These are phyloP conservation scores for Phytophthora gonapodyides DNA, from an alignment of 352 stramenopile genomes.

Conservation along the genomic window DNA sequence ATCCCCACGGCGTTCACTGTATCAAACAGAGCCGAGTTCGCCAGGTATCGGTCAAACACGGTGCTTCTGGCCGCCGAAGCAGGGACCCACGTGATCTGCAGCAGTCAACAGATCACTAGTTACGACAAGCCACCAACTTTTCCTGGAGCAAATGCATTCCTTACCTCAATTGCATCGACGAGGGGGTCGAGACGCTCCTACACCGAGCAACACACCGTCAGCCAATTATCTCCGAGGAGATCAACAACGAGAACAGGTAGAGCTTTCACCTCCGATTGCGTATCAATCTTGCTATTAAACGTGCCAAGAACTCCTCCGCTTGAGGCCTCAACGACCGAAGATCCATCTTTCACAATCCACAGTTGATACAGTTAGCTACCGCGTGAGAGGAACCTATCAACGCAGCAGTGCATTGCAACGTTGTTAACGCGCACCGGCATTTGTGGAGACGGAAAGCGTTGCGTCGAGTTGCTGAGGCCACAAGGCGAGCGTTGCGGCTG, in stretches of 20 bases:
- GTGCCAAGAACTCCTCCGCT: slow-evolving; percentile 33
- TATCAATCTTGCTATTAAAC: slow-evolving; percentile 24
- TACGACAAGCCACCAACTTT: neutral
- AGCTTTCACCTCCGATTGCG: slow-evolving; percentile 19
- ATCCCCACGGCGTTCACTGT: slow-evolving; percentile 38
- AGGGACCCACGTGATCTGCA: slow-evolving; percentile 46
- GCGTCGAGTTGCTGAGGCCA: slow-evolving; percentile 38
- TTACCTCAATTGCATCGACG: slow-evolving; percentile 46
- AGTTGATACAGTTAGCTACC: neutral
- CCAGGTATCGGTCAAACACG: slow-evolving; percentile 44
- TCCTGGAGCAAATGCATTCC: neutral
- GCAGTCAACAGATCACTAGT: neutral
- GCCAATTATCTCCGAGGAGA: neutral
- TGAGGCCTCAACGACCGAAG: slow-evolving; percentile 26
- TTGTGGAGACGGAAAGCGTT: slow-evolving; percentile 26
- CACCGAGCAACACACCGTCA: slow-evolving; percentile 4
- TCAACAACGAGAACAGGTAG: neutral
- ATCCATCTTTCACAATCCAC: slow-evolving; percentile 28
- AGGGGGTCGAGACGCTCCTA: slow-evolving; percentile 39
- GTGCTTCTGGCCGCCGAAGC: slow-evolving; percentile 30
- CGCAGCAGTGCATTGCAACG: neutral
- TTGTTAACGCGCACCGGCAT: slow-evolving; percentile 19
- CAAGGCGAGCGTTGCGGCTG: slow-evolving; percentile 25
- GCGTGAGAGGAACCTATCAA: neutral
- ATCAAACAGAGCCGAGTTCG: slow-evolving; percentile 30